Base-by-base conservation (phyloP, 1,139 yeast genomes). In the Candida sanyaensis region DNA sequence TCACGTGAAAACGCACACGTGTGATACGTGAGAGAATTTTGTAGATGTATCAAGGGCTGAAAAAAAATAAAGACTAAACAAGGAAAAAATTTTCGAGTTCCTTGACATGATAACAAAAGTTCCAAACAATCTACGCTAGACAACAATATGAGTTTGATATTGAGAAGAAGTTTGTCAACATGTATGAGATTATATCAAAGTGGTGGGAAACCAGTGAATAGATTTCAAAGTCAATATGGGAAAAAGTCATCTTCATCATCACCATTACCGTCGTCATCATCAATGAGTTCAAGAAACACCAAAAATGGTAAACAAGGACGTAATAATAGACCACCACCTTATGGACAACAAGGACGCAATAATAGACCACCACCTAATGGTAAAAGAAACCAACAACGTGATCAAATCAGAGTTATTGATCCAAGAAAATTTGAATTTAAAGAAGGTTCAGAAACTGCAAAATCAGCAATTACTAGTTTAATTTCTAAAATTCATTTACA, bases 401-500 rank as follows among this genome's bases (percentile, higher is more conserved):
- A 5, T 12, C 10, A 17, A 7, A 26, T 6, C 10, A 5, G n/a
- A 8, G 6, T 9, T 4, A 37, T 10, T 11, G 43, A 45, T 33
- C 45, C 48, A 28, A 27, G 42, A 11, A 45, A 36, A 4, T 61
- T 63, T 45, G 41, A 52, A 13, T 48, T 64, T 34, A 52, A 52
- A 9, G 50, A 56, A 1, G 69, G 65, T 9, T 46, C 65, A 10
- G 60, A 59, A 17, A 56, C 58, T 41, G 61, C 64, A 1, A 65
- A 65, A 50, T 54, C 55, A 31, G 78, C 78, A 1, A 49, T 73
- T 11, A 62, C 62, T 45, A 55, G 62, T 9, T 46, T 72, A 24
- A 66, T 75, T 12, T 48, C 61, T n/a, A 60, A 62, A 43, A 66
- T 73, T 1, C 58, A 63, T 30, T 51, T 49, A 6, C 37, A 44